Percentiles rank a stretch among this genome's conserved stretches.
These are phyloP conservation scores for Trichoderma arundinaceum DNA, from an alignment of 2,329 filamentous ascomycete species.

Conservation along the genomic window DNA sequence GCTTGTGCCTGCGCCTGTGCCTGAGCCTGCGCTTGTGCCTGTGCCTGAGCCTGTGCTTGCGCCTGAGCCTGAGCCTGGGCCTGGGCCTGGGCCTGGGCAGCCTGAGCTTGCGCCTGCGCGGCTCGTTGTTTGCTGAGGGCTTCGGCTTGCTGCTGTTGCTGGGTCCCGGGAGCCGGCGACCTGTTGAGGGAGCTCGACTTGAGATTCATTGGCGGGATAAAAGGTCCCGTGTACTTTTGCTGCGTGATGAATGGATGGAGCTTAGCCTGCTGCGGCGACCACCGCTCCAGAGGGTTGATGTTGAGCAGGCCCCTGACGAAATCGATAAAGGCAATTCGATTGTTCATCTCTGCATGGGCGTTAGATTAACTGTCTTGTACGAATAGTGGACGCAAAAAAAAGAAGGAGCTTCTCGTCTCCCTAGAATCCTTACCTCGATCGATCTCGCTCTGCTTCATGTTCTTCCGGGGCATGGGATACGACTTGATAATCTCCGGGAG, in stretches of 20 bases:
- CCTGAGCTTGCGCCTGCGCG: constrained; percentile 59
- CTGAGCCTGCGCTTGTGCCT: constrained; percentile 63
- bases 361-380: not conserved
- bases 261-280: constrained; percentile 97
- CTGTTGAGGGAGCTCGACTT: constrained; percentile 85
- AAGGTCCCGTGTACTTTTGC: constrained; percentile 93
- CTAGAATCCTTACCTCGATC: constrained; percentile 73
- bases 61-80: constrained; percentile 53
- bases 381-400: not conserved
- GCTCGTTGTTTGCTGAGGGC: constrained; percentile 91
- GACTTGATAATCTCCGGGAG: constrained; percentile 96
- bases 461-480: constrained; percentile 98
- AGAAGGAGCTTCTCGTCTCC: not conserved
- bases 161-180: constrained; percentile 88
- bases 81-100: constrained; percentile 63
- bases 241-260: constrained; percentile 98
- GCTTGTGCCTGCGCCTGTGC: constrained; percentile 64
- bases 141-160: constrained; percentile 95
- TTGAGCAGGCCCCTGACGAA: constrained; percentile 92
- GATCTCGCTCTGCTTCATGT: constrained; percentile 97
- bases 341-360: constrained; percentile 84
- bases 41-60: constrained; percentile 71
- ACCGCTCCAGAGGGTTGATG: constrained; percentile 94
- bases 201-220: constrained; percentile 95
- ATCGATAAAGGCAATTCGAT: constrained; percentile 95